Conservation (phyloP, 192 early-diverging fungal species). For the Coemansia sp. region DNA sequence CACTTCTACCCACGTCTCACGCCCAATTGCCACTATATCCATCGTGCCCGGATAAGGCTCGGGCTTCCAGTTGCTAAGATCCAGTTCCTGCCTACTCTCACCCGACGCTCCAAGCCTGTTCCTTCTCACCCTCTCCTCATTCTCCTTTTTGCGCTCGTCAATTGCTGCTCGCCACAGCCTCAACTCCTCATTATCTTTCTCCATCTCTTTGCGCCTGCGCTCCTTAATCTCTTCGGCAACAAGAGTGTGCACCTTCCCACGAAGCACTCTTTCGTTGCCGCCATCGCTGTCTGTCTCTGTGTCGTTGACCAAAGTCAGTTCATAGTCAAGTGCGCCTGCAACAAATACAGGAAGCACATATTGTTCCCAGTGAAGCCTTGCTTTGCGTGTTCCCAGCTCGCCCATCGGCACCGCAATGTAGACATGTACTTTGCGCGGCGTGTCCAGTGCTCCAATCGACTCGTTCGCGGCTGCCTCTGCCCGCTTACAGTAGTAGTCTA, state of each 20-base stretch:
- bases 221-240: slow-evolving; percentile 52
- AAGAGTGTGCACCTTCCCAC: slow-evolving; percentile 38
- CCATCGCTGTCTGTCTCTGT: slow-evolving; percentile 25
- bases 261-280: slow-evolving; percentile 32
- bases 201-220: slow-evolving; percentile 40
- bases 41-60: slow-evolving; percentile 45
- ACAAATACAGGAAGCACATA: slow-evolving; percentile 56
- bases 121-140: slow-evolving; percentile 29
- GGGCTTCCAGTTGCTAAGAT: slow-evolving; percentile 37
- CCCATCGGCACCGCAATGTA: slow-evolving; percentile 50
- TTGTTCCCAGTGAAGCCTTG: slow-evolving; percentile 49
- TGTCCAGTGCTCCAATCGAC: slow-evolving; percentile 40
- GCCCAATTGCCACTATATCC: slow-evolving; percentile 52
- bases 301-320: slow-evolving; percentile 53
- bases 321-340: slow-evolving; percentile 54
- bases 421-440: slow-evolving; percentile 46
- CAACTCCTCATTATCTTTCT: slow-evolving; percentile 40
- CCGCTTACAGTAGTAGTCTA: slow-evolving; percentile 41
- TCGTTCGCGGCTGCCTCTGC: slow-evolving; percentile 36
- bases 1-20: slow-evolving; percentile 51
- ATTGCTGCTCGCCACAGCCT: slow-evolving; percentile 41
- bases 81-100: slow-evolving; percentile 24
- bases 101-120: slow-evolving; percentile 28
- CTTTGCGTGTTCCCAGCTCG: slow-evolving; percentile 52
- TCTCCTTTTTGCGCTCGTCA: slow-evolving; percentile 40